A percentile compares a stretch with the other conserved stretches of the same genome.
Evolutionary conservation across 495 filamentous ascomycete genomes (phyloP).

Genomic region (Tricharina praecox): DNA sequence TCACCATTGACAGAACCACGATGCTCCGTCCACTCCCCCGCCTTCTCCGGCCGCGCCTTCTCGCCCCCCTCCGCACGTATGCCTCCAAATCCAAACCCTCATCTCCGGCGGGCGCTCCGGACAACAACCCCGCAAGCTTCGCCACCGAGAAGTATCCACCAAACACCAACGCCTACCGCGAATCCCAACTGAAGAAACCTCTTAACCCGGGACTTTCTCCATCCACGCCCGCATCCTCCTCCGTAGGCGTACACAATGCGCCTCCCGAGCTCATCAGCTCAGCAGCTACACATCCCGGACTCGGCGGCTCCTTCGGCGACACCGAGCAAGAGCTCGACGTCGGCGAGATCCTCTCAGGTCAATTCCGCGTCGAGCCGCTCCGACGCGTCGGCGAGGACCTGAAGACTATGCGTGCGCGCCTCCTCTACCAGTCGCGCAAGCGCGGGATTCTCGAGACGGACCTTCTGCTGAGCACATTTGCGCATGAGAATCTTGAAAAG

Average conservation of each 20-base stretch:
- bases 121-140: too few relatives aligned
- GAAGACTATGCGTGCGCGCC: slow-evolving; percentile 67
- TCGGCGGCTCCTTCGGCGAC: slow-evolving; percentile 14
- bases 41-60: too few relatives aligned
- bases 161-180: too few relatives aligned
- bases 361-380: slow-evolving; percentile 79
- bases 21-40: too few relatives aligned
- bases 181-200: too few relatives aligned
- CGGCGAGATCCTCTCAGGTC: slow-evolving; percentile 77
- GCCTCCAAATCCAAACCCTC: too few relatives aligned
- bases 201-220: too few relatives aligned
- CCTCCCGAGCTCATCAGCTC: slow-evolving; percentile 43
- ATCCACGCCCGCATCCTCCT: too few relatives aligned
- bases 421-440: slow-evolving; percentile 94
- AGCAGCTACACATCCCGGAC: slow-evolving; percentile 3
- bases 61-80: too few relatives aligned
- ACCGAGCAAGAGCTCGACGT: slow-evolving; percentile 52
- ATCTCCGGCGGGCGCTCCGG: too few relatives aligned
- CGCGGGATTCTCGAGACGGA: slow-evolving; percentile 90
- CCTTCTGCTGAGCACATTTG: slow-evolving; percentile 90
- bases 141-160: too few relatives aligned
- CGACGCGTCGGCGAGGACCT: slow-evolving; percentile 62
- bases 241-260: slow-evolving; percentile 40
- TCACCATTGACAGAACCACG: too few relatives aligned
- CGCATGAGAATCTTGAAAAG: slow-evolving; percentile 50